Base-by-base conservation (phyloP, 2,329 filamentous ascomycete species). In the Colletotrichum theobromicola region DNA sequence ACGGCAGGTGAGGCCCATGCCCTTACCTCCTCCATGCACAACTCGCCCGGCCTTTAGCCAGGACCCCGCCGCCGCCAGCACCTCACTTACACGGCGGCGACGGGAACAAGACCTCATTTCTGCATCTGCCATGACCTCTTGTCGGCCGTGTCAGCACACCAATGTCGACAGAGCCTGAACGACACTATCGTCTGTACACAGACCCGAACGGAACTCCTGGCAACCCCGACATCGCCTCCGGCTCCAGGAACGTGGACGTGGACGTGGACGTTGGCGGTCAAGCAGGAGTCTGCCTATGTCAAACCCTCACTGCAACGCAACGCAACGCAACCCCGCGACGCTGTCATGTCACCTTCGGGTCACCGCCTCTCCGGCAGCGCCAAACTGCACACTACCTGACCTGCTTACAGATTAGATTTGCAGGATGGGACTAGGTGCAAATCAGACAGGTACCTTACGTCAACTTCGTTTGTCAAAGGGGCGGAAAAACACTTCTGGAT, bases 261-360 rank as follows among this genome's bases (percentile, higher is more conserved):
- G 46, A n/a, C 34, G 21, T 8, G 53, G 53, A 13, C 28, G 30
- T 32, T 13, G 30, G 58, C 67, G 32, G 67, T 70, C 66, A 50
- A 46, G 42, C 42, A 21, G n/a, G 42, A 46, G 35, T n/a, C 61
- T 60, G 24, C 60, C 24, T 70, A 5, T 70, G 67, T 66, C 67
- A 74, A 74, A 70, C 42, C 53, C 37, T 60, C 62, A n/a, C 35
- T 64, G 67, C 67, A 71, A 50, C 50, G 60, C 71, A 46, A 46
- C 42, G 42, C 42, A 46, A 46, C 42, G 42, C 42, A 46, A 46
- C 42, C 42, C 42, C 35, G 61, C 71, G 28, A 53, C 67, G 53
- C 67, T 74, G 60, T 53, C 71, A 70, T 71, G 71, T 61, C 60
- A 74, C 60, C 67, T 70, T 35, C 15, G 34, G 21, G 71, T 74